phyloP scores from a whole-genome alignment of 495 filamentous ascomycete genomes.

The Pseudoneurospora amorphoporcata region DNA sequence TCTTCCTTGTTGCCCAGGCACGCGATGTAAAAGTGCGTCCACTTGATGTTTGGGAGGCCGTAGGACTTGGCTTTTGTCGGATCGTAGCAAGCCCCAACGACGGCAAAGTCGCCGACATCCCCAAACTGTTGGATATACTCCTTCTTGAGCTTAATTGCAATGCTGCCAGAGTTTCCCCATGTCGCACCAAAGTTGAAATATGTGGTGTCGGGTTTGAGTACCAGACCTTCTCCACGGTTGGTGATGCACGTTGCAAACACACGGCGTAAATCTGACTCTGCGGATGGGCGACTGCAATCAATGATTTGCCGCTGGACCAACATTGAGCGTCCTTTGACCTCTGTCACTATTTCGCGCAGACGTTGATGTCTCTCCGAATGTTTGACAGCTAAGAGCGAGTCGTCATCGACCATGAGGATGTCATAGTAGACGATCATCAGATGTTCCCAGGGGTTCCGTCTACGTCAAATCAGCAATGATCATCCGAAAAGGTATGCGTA shows the following conservation, averaged over 20 bases:
- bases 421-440: constrained; percentile 82
- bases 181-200: constrained; percentile 52
- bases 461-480: constrained; percentile 8
- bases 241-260: constrained; percentile 57
- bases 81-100: constrained; percentile 62
- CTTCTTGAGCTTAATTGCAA: constrained; percentile 80
- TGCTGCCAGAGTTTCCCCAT: constrained; percentile 28
- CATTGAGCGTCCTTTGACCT: constrained; percentile 47
- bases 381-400: constrained; percentile 48
- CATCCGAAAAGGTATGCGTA: neutral
- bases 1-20: constrained; percentile 64
- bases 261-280: constrained; percentile 41
- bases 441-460: constrained; percentile 59
- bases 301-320: constrained; percentile 52
- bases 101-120: constrained; percentile 70
- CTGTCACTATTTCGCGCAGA: constrained; percentile 47
- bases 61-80: constrained; percentile 43
- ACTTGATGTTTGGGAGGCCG: constrained; percentile 40
- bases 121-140: constrained; percentile 77
- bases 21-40: constrained; percentile 73
- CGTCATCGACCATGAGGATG: constrained; percentile 59
- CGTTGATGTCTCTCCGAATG: constrained; percentile 50
- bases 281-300: constrained; percentile 43
- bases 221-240: constrained; percentile 59
- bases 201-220: constrained; percentile 72